Percentiles rank a stretch among this genome's conserved stretches.
Evolutionary conservation across 305 asterid species (phyloP).

Genomic region (Rubia tinctorum): DNA sequence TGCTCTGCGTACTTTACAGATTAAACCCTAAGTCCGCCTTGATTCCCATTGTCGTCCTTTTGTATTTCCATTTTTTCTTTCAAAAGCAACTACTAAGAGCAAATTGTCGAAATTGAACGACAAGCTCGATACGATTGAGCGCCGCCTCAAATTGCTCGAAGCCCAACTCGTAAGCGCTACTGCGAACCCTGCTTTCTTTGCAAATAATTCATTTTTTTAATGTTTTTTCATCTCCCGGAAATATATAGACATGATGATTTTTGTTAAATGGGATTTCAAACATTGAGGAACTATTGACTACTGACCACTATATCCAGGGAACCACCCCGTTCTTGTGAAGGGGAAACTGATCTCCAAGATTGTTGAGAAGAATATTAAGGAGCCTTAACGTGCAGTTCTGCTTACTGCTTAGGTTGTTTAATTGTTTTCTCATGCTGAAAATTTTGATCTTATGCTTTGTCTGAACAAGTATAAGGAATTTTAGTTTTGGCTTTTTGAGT

Average conservation of each 20-base stretch:
- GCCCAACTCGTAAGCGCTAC: constrained; percentile 90
- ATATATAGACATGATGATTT: background rate
- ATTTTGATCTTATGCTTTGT: no score
- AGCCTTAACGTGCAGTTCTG: no score
- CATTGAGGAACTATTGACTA: no score
- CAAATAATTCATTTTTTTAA: constrained; percentile 37
- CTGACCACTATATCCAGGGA: no score
- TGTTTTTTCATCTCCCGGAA: background rate
- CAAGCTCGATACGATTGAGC: constrained; percentile 84
- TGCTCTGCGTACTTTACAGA: background rate
- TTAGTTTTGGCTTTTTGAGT: no score
- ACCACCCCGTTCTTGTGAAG: no score
- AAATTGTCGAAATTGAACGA: constrained; percentile 61
- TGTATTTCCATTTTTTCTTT: background rate
- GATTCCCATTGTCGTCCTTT: constrained; percentile 15
- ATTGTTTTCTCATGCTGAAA: no score
- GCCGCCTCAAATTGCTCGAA: constrained; percentile 81
- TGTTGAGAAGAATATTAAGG: no score
- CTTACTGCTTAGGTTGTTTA: no score
- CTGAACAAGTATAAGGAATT: no score
- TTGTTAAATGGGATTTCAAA: no score
- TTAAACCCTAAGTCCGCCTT: background rate
- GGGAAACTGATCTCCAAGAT: no score
- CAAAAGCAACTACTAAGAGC: constrained; percentile 43
- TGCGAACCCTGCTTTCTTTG: constrained; percentile 76